Conservation (phyloP, 345 rosid genomes). For the Pugionium cornutum region DNA sequence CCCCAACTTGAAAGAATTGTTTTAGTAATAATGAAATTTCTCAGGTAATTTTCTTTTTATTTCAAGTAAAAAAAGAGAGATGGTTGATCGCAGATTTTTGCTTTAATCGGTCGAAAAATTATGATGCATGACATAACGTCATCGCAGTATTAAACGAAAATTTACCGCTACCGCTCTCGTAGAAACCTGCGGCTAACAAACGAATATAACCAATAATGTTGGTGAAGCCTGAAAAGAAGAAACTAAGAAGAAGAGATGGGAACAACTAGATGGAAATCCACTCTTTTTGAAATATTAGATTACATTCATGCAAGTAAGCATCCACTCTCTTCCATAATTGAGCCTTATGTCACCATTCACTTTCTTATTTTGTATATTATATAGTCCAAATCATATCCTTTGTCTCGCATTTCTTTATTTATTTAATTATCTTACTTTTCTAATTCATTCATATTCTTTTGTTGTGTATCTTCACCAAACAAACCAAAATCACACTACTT, state of each 20-base stretch:
- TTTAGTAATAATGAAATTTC: too few relatives aligned
- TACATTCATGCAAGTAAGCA: conserved; percentile 31
- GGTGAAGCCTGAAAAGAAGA: conserved; percentile 13
- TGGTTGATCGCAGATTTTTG: too few relatives aligned
- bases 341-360: conserved; percentile 36
- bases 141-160: too few relatives aligned
- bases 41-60: too few relatives aligned
- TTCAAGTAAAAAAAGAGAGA: too few relatives aligned
- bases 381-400: conserved; percentile 29
- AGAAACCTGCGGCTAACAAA: too few relatives aligned
- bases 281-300: conserved; percentile 23
- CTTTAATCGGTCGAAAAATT: too few relatives aligned
- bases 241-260: conserved; percentile 25
- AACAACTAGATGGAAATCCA: conserved; percentile 33
- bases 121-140: too few relatives aligned
- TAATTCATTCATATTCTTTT: conserved; percentile 1
- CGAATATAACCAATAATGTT: too few relatives aligned
- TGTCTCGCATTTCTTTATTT: conserved; percentile 19
- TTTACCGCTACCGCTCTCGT: too few relatives aligned
- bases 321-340: conserved; percentile 35
- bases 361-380: conserved; percentile 27
- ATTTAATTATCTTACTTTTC: conserved; percentile 18
- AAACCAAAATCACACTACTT: not conserved
- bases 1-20: too few relatives aligned
- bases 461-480: conserved; percentile 4